Base-by-base conservation (phyloP, 495 filamentous ascomycete genomes). In the Elaphomyces granulatus region DNA sequence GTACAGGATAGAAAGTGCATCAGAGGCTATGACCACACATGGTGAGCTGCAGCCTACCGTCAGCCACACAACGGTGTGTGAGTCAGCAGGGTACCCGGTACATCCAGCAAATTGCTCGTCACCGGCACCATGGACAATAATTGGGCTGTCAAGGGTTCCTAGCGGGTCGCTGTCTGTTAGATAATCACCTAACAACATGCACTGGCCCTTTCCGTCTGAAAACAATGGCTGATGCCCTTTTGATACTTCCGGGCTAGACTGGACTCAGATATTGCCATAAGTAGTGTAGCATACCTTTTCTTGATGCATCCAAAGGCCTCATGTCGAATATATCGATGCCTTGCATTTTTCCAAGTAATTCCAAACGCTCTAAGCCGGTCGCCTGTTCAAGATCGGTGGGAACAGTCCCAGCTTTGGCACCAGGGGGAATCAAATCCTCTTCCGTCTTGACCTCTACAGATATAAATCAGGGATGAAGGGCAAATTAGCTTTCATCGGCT, bases 341-440 rank as follows among this genome's bases (percentile, higher is more conserved):
- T 70, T 96, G 83, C 80, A 95, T 94, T 75, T 99, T 99, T 62
- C 90, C 90, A 64, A 96, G 68, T 52, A 99, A 87, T 63, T 99
- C 90, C 52, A 99, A 75, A 67, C 90, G 88, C 71, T 99, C 90
- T 37, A 99, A 71, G 75, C 90, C 90, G 47, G 90, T 96, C 33
- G 88, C 68, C 61, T 99, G 90, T 53, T 94, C 83, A 56, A 87
- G 56, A 63, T 99, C 90, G 67, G 83, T 85, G 44, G 90, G 85
- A 47, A 99, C 69, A 59, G 81, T 83, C 48, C 88, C 90, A 45
- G 78, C 64, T 39, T 68, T 63, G 52, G 80, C 84, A 62, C 90
- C 90, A 32, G 87, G 83, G 43, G 75, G 69, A 43, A 92, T 26
- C 37, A 99, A 81, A 66, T 99, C 90, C 9, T 75, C 69, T 49